Conservation (phyloP, 257 asterid species). For the Nicotiana tabacum region DNA sequence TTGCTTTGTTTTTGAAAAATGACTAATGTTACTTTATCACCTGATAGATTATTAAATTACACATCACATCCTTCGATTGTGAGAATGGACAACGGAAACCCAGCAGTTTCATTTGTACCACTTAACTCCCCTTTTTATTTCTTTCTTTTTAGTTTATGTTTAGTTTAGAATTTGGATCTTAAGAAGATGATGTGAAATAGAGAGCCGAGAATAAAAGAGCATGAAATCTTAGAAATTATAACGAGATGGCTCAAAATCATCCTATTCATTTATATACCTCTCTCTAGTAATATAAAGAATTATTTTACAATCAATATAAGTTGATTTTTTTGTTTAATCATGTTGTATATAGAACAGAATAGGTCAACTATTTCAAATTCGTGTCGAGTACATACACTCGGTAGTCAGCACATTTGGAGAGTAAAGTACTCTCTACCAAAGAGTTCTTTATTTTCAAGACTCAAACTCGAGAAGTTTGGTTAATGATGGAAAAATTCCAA, state of each 20-base stretch:
- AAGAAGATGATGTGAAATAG: not conserved
- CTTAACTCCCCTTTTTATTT: not conserved
- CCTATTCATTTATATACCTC: not conserved
- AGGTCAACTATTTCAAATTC: too few species aligned
- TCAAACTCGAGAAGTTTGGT: not conserved
- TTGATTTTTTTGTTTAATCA: not conserved
- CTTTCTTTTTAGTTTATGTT: not conserved
- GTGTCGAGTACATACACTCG: too few species aligned
- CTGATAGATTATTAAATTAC: not conserved
- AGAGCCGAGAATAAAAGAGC: not conserved
- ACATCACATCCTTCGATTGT: not conserved
- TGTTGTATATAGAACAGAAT: too few species aligned
- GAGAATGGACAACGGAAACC: not conserved
- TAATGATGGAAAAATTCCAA: not conserved
- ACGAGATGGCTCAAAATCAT: not conserved
- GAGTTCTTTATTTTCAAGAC: accelerated
- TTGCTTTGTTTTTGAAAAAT: not conserved
- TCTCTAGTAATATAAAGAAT: not conserved
- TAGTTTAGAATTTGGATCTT: not conserved
- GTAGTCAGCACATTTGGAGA: too few species aligned
- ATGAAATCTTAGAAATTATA: not conserved
- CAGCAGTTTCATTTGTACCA: not conserved
- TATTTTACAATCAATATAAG: not conserved
- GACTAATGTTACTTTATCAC: not conserved
- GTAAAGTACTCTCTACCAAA: accelerated